phyloP scores from a whole-genome alignment of 2,329 filamentous ascomycete genomes.

The Hawksworthiomyces lignivorus region DNA sequence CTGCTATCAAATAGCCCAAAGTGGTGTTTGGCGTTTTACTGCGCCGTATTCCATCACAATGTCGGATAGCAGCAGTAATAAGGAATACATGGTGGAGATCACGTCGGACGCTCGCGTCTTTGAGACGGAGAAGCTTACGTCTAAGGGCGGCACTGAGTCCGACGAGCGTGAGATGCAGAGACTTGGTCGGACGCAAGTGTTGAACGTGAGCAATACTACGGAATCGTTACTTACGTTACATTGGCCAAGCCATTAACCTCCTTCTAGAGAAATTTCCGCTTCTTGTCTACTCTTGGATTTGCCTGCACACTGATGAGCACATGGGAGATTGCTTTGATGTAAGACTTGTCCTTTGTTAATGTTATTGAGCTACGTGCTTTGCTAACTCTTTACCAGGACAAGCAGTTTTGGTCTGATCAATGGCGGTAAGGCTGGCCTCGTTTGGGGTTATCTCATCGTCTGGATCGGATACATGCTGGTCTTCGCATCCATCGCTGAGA shows the following conservation, averaged over 20 bases:
- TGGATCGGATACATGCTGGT: constrained; percentile 39
- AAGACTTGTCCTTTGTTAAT: constrained; percentile 6
- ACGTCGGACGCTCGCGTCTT: constrained; percentile 10
- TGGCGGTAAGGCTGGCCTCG: constrained; percentile 44
- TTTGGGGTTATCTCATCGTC: constrained; percentile 43
- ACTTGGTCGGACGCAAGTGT: constrained; percentile 16
- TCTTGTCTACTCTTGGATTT: constrained; percentile 43
- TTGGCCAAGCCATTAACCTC: too few relatives aligned
- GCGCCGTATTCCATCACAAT: constrained; percentile 1
- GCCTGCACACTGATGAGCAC: constrained; percentile 45
- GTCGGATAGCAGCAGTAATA: constrained; percentile 11
- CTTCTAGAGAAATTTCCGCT: constrained; percentile 39
- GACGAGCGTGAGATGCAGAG: constrained; percentile 27
- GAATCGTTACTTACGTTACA: too few relatives aligned
- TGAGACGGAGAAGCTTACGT: constrained; percentile 14
- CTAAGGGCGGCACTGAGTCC: constrained; percentile 19
- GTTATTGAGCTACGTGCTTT: too few relatives aligned
- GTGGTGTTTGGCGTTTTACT: not conserved
- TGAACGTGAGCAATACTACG: constrained; percentile 12
- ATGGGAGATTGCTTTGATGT: constrained; percentile 42
- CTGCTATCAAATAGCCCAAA: not conserved
- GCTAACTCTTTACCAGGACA: constrained; percentile 16
- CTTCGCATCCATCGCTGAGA: constrained; percentile 32
- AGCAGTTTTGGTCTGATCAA: constrained; percentile 34
- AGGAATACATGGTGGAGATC: constrained; percentile 13